These are phyloP conservation scores for Ganoderma lingzhi DNA, from an alignment of 1,284 basidiomycete genomes.

Conservation along the genomic window DNA sequence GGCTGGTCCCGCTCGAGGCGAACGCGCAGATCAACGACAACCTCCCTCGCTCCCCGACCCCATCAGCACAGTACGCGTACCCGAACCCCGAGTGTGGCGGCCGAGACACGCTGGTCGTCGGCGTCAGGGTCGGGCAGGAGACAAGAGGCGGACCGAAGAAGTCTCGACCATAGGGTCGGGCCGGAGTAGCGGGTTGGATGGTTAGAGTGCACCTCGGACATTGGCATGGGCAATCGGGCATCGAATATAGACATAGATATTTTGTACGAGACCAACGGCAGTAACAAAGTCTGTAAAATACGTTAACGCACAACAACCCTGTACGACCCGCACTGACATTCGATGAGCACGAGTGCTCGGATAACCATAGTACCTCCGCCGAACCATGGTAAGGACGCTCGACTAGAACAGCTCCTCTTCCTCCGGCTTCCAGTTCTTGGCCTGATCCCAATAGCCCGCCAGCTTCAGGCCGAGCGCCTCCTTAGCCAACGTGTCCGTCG, in stretches of 20 bases:
- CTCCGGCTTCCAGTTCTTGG: slow-evolving; percentile 86
- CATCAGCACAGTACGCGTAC: not conserved
- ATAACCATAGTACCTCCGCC: not conserved
- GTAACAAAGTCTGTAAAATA: slow-evolving; percentile 8
- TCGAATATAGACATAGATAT: not conserved
- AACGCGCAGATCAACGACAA: slow-evolving; percentile 5
- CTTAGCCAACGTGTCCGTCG: slow-evolving; percentile 86
- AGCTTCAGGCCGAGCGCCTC: slow-evolving; percentile 86
- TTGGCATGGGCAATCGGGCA: not conserved
- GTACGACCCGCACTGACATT: not conserved
- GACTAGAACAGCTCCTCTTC: slow-evolving; percentile 73
- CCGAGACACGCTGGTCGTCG: not conserved
- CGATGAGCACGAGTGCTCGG: not conserved
- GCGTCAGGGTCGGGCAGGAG: slow-evolving; percentile 8
- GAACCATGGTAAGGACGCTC: not conserved
- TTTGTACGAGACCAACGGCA: not conserved
- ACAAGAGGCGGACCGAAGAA: slow-evolving; percentile 8
- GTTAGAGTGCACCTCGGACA: not conserved
- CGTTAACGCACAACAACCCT: not conserved
- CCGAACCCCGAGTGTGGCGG: not conserved
- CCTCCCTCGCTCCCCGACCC: slow-evolving; percentile 1
- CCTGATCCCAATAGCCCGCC: slow-evolving; percentile 93
- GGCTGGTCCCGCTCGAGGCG: slow-evolving; percentile 8
- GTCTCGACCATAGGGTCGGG: not conserved
- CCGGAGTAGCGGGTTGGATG: slow-evolving; percentile 1